Conservation (phyloP, 1,284 basidiomycete genomes). For the Stereum hirsutum region DNA sequence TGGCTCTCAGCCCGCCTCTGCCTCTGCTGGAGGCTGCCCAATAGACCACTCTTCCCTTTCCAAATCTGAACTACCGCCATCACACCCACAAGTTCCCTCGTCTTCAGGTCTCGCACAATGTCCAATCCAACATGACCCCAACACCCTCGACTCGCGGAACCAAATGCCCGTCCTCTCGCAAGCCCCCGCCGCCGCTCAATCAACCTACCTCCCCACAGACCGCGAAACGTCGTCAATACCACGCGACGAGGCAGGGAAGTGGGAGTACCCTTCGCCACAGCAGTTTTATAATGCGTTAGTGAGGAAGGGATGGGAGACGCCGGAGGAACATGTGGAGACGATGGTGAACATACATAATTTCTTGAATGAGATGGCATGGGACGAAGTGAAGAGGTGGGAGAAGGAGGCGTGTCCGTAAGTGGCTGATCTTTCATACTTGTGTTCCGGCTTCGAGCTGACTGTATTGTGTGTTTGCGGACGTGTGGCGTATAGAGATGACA, state of each 20-base stretch:
- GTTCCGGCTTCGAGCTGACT: background rate
- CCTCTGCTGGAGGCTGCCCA: conserved; percentile 31
- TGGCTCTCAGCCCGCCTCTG: background rate
- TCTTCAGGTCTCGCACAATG: conserved; percentile 25
- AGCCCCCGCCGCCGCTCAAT: conserved; percentile 49
- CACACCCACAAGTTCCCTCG: too few relatives aligned
- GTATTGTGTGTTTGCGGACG: background rate
- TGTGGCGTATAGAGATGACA: conserved; percentile 32
- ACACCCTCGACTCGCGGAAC: conserved; percentile 83
- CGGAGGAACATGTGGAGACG: conserved; percentile 91
- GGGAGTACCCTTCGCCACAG: conserved; percentile 98
- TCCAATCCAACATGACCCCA: conserved; percentile 22
- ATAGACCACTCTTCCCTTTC: conserved; percentile 27
- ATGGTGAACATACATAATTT: conserved; percentile 99
- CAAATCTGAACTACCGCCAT: too few relatives aligned
- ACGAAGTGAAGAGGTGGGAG: conserved; percentile 94
- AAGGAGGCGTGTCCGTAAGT: conserved; percentile 53
- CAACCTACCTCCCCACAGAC: conserved; percentile 59
- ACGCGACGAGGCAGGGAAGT: conserved; percentile 49
- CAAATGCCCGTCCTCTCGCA: conserved; percentile 85
- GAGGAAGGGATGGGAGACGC: conserved; percentile 96
- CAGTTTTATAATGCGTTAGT: conserved; percentile 98
- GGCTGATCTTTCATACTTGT: conserved; percentile 9
- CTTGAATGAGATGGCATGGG: conserved; percentile 95
- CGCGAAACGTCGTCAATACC: conserved; percentile 84